Percentiles rank a stretch among this genome's conserved stretches.
Conservation (phyloP, 225 moss, liverwort and hornwort species). For the Pleurozium schreberi region DNA sequence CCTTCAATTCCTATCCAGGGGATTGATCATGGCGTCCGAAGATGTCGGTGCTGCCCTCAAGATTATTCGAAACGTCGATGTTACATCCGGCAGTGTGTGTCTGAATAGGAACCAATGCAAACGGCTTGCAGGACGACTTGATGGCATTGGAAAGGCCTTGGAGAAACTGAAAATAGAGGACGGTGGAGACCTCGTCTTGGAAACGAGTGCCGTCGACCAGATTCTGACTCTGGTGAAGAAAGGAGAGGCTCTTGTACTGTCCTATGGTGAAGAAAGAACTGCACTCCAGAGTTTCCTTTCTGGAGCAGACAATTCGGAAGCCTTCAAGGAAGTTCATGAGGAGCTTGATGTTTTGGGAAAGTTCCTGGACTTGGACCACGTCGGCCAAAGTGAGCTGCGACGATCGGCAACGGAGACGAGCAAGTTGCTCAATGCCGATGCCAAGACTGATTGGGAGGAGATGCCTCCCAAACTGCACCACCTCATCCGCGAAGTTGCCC, state of each 20-base stretch:
- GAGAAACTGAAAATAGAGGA: background rate
- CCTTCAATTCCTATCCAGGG: background rate
- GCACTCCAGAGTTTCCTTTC: background rate
- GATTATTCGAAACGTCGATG: background rate
- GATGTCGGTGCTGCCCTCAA: background rate
- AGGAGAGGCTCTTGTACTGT: background rate
- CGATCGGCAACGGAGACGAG: background rate
- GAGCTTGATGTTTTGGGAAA: background rate
- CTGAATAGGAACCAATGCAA: slow-evolving; percentile 17
- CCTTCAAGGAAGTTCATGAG: slow-evolving; percentile 25
- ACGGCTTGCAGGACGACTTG: slow-evolving; percentile 2
- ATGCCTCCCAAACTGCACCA: background rate
- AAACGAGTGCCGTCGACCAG: background rate
- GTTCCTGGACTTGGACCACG: background rate
- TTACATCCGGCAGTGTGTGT: background rate
- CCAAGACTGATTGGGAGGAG: background rate
- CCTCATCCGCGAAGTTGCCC: background rate
- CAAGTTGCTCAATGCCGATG: background rate
- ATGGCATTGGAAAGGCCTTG: slow-evolving; percentile 2
- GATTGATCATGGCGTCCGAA: background rate
- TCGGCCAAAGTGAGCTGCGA: background rate
- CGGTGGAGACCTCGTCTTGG: background rate
- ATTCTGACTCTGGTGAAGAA: background rate
- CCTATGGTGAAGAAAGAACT: background rate
- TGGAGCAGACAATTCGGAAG: slow-evolving; percentile 2